phyloP scores from a whole-genome alignment of 225 moss, liverwort and hornwort genomes.

The Neckera pumila region DNA sequence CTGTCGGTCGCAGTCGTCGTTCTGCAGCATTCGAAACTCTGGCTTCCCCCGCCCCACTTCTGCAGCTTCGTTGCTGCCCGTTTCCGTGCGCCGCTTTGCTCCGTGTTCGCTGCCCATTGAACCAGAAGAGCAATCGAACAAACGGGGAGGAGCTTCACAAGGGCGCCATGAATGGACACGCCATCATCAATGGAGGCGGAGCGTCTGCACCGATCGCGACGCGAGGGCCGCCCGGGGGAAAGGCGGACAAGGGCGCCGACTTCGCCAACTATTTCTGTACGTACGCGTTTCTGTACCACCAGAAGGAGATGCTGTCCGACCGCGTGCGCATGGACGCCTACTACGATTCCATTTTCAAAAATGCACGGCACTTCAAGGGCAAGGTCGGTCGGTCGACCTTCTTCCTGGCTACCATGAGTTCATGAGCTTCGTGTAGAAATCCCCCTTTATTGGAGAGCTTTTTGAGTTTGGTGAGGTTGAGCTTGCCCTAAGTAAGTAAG shows the following conservation, averaged over 20 bases:
- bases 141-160: background rate
- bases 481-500: background rate
- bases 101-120: background rate
- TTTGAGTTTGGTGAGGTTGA: background rate
- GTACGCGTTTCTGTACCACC: constrained; percentile 88
- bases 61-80: constrained; percentile 13
- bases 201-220: background rate
- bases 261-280: constrained; percentile 98
- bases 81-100: background rate
- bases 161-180: constrained; percentile 59
- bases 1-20: background rate
- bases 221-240: constrained; percentile 9
- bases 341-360: constrained; percentile 60
- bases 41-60: background rate
- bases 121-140: background rate
- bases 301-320: constrained; percentile 98
- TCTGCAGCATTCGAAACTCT: background rate
- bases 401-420: background rate
- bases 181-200: constrained; percentile 22
- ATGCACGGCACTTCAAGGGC: constrained; percentile 68
- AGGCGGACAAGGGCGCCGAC: constrained; percentile 85
- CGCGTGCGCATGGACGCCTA: constrained; percentile 97
- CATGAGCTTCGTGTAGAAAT: background rate
- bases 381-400: constrained; percentile 27
- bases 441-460: background rate